Percentiles rank a stretch among this genome's conserved stretches.
Evolutionary conservation across 2,329 filamentous ascomycete species (phyloP).

Genomic region (Eutypa lata): DNA sequence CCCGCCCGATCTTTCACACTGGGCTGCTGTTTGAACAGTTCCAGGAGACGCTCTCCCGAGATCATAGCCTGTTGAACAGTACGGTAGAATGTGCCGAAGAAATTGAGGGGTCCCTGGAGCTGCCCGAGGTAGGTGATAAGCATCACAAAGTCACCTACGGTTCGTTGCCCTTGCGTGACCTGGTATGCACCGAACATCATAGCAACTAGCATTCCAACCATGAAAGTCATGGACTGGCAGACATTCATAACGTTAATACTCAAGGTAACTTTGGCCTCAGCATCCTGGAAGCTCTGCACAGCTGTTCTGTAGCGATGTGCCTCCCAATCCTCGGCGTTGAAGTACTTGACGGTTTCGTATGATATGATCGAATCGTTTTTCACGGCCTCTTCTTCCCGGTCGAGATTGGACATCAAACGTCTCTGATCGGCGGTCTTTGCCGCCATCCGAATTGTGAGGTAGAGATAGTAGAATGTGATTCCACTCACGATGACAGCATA

Average conservation of each 20-base stretch:
- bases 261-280: conserved; percentile 73
- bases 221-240: conserved; percentile 76
- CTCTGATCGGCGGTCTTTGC: conserved; percentile 88
- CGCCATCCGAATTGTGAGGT: conserved; percentile 93
- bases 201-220: conserved; percentile 68
- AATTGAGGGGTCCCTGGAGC: conserved; percentile 77
- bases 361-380: conserved; percentile 98
- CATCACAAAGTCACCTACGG: conserved; percentile 68
- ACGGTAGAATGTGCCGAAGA: conserved; percentile 92
- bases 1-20: conserved; percentile 78
- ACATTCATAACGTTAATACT: conserved; percentile 80
- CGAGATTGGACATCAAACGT: conserved; percentile 90
- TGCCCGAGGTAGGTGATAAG: conserved; percentile 77
- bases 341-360: conserved; percentile 95
- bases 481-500: conserved; percentile 88
- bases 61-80: conserved; percentile 97
- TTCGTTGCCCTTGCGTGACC: conserved; percentile 62
- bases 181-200: conserved; percentile 76
- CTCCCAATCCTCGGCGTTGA: conserved; percentile 80
- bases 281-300: conserved; percentile 67
- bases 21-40: conserved; percentile 93
- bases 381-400: conserved; percentile 91
- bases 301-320: conserved; percentile 70
- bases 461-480: conserved; percentile 93
- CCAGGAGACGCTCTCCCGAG: conserved; percentile 89